Base-by-base conservation (phyloP, 495 filamentous ascomycete genomes). In the Pyrenula aspistea region DNA sequence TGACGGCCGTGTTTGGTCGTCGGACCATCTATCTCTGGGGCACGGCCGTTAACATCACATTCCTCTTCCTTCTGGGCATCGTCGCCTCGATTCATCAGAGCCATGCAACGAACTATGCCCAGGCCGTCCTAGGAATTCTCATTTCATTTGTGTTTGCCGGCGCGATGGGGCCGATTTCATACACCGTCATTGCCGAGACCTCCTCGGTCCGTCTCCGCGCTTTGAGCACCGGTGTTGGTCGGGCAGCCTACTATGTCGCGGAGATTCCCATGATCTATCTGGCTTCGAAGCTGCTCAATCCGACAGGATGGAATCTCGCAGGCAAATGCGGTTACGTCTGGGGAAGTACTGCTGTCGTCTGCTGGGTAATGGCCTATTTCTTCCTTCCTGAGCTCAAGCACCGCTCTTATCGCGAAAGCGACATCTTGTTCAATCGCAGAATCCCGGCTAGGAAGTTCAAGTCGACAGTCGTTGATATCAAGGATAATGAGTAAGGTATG, bases 141-240 rank as follows among this genome's bases (percentile, higher is more conserved):
- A 69, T 81, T 62, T 79, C 77, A 42, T 31, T 73, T 78, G 62
- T 66, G 67, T 56, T 77, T 71, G 64, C 64, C 20, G 58, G 60
- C 60, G 64, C 68, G 25, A 61, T 76, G 24, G 76, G 74, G 15
- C 74, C 73, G 10, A 77, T 73, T 51, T 76, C 77, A n/a, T 82
- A 72, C 70, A 73, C 75, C 59, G 75, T 81, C 56, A 81, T 83
- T 55, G 72, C 74, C 25, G 79, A 82, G 62, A 81, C 77, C 22
- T 79, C 77, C 10, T 66, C 78, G 31, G 72, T 81, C 55, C 79
- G 78, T 55, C 76, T 66, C 25, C 64, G 64, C 22, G 64, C 77
- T 47, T 66, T 81, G 23, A 83, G 72, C 2, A 83, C 77, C 24
- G 78, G 73, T 55, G 67, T 78, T 23, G 78, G 73, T 57, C 77